These are phyloP conservation scores for Lenwebbia sp. DNA, from an alignment of 345 rosid genomes.

Conservation along the genomic window DNA sequence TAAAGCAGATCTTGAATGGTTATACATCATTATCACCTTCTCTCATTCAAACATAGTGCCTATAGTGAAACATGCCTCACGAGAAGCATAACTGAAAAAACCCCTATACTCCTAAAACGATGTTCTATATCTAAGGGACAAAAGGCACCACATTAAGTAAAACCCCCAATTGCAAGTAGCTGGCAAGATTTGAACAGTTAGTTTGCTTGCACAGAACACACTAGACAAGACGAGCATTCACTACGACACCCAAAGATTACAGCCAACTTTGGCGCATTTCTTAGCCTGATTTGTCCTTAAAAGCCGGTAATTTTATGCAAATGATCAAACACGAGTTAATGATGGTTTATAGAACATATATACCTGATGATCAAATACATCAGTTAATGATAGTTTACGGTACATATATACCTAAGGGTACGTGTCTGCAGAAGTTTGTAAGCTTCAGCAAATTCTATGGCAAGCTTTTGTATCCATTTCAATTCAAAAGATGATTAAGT, in stretches of 20 bases:
- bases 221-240: background rate
- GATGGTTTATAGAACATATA: background rate
- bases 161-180: background rate
- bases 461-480: background rate
- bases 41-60: background rate
- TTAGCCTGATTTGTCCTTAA: background rate
- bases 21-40: background rate
- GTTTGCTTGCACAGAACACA: background rate
- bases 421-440: background rate
- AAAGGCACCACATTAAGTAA: background rate
- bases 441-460: background rate
- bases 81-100: background rate
- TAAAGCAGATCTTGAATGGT: background rate
- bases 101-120: background rate
- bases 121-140: background rate
- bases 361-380: background rate
- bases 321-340: background rate
- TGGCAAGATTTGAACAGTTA: background rate
- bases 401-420: background rate
- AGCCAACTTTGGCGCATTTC: background rate
- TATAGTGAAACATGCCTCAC: background rate
- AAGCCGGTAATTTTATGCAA: background rate
- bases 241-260: background rate
- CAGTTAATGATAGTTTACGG: background rate
- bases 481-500: background rate